Base-by-base conservation (phyloP, 176 grass and related monocot genomes). In the Melocanna baccifera region DNA sequence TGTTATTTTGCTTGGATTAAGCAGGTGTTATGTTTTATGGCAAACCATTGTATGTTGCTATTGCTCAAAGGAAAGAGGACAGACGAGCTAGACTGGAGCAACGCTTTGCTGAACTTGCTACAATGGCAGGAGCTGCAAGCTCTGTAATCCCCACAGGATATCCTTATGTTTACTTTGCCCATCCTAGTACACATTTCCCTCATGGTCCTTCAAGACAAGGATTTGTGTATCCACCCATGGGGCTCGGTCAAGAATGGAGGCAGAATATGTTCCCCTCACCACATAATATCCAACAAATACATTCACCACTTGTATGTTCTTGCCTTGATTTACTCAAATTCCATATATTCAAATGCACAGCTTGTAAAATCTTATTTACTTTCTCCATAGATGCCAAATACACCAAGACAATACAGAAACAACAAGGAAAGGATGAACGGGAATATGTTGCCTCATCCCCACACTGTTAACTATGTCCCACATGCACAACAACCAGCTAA, bases 41-140 rank as follows among this genome's bases (percentile, higher is more conserved):
- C 18, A 98, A 95, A 84, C 93, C 96, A 18, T 87, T 98, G 7
- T 98, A 98, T 83, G 93, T 94, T 28, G 80, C 96, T 59, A 81
- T 92, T 30, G 89, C 88, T 55, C 87, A 98, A 85, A 96, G 85
- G 61, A 98, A 98, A 86, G 93, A 98, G 67, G 91, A 94, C 11
- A 85, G 96, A 29, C 87, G 73, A 66, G 86, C 84, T 12, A 91
- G 79, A 77, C 50, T 98, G 69, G 85, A 87, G 10, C 85, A 87
- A 73, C 87, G 69, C 29, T 96, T 91, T 78, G 70, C 85, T 42
- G 69, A 86, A 66, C 53, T 91, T 42, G 69, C 87, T 5, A 80
- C 72, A 22, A 82, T 87, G 53, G 61, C 72, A 29, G 76, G 85
- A 83, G 62, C 89, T 28, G 13, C 88, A 58, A 75, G 76, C 69